A percentile compares a stretch with the other conserved stretches of the same genome.
phyloP scores from a whole-genome alignment of 352 stramenopile genomes.

The Albugo laibachii region DNA sequence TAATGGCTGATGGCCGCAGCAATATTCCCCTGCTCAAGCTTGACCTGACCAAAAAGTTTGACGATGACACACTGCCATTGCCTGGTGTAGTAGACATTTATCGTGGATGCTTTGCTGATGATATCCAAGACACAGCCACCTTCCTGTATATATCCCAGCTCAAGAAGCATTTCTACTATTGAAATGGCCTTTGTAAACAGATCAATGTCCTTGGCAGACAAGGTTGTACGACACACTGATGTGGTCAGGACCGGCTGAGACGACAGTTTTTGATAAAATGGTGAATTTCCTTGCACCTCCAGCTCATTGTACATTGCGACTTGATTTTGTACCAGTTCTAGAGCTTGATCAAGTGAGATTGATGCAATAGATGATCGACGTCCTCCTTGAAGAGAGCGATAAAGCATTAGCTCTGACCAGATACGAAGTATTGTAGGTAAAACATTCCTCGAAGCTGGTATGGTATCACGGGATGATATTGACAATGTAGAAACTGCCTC shows the following conservation, averaged over 20 bases:
- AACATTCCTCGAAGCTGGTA: slow-evolving; percentile 32
- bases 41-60: slow-evolving; percentile 13
- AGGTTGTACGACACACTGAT: slow-evolving; percentile 1
- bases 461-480: slow-evolving; percentile 18
- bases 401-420: too few species aligned
- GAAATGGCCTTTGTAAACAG: slow-evolving; percentile 14
- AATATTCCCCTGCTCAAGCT: slow-evolving; percentile 14
- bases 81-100: not conserved
- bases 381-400: too few species aligned
- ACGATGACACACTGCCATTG: slow-evolving; percentile 8
- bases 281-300: not conserved
- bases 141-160: slow-evolving; percentile 24
- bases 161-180: slow-evolving; percentile 16
- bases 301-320: not conserved
- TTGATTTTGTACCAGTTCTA: slow-evolving; percentile 10
- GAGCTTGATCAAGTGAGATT: slow-evolving; percentile 17
- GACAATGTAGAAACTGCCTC: slow-evolving; percentile 19
- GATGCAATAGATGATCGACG: too few species aligned
- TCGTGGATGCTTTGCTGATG: not conserved
- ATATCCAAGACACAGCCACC: slow-evolving; percentile 4
- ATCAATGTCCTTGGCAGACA: slow-evolving; percentile 3
- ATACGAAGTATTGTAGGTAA: slow-evolving; percentile 18
- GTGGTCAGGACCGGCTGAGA: slow-evolving; percentile 10
- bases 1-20: slow-evolving; percentile 7
- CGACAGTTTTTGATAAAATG: slow-evolving; percentile 5